A percentile compares a stretch with the other conserved stretches of the same genome.
Conservation (phyloP, 176 grass and related monocot species). For the Aegilops tauschii region DNA sequence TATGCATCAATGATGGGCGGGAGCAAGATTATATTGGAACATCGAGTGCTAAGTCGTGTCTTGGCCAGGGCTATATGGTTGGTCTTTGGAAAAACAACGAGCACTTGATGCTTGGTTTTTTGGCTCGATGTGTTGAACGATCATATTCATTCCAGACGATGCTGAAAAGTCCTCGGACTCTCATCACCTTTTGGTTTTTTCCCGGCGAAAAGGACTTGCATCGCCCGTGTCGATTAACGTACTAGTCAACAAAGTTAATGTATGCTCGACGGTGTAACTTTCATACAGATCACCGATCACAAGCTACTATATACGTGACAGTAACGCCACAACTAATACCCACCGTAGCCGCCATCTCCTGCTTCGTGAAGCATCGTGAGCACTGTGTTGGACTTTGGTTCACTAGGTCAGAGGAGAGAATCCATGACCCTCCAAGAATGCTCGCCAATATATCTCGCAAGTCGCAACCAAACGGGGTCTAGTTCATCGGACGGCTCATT, state of each 20-base stretch:
- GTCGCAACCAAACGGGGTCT: not conserved
- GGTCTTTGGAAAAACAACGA: not conserved
- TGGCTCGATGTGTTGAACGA: not conserved
- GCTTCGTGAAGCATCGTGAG: not conserved
- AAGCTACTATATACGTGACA: slow-evolving; percentile 19
- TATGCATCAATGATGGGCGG: not conserved
- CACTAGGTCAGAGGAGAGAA: not conserved
- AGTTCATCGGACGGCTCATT: not conserved
- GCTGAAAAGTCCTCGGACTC: slow-evolving; percentile 16
- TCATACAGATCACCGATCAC: not conserved
- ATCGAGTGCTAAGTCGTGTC: not conserved
- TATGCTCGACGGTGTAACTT: not conserved
- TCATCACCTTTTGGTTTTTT: not conserved
- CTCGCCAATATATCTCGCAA: not conserved
- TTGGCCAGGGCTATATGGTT: not conserved
- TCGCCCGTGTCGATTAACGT: not conserved
- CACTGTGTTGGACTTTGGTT: not conserved
- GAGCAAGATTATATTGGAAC: not conserved
- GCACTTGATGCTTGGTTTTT: not conserved
- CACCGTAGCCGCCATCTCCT: not conserved
- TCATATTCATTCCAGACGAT: not conserved
- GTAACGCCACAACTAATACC: slow-evolving; percentile 2
- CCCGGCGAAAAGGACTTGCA: not conserved
- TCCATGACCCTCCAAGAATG: not conserved
- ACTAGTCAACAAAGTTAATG: slow-evolving; percentile 3